Conservation (phyloP, 2,329 filamentous ascomycete genomes). For the Dothideomycetes sp. region DNA sequence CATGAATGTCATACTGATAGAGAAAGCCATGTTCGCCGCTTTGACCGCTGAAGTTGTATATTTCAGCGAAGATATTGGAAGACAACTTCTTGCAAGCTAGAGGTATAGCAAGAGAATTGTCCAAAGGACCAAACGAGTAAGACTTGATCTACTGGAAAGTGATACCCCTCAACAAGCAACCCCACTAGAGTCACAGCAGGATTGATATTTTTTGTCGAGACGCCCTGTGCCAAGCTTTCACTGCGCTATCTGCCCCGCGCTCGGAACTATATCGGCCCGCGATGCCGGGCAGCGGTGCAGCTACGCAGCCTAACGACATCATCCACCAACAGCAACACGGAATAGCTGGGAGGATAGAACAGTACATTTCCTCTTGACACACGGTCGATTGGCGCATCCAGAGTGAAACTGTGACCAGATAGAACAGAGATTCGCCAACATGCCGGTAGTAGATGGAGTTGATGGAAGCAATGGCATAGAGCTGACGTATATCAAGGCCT, state of each 20-base stretch:
- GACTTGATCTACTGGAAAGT: background rate
- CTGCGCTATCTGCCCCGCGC: background rate
- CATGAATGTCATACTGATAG: slow-evolving; percentile 7
- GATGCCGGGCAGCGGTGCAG: background rate
- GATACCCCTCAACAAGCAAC: background rate
- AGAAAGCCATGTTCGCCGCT: slow-evolving; percentile 6
- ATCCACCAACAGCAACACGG: background rate
- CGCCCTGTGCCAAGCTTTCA: background rate
- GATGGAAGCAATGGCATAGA: background rate
- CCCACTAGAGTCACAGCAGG: background rate
- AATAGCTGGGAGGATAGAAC: too few species aligned
- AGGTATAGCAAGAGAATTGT: too few species aligned
- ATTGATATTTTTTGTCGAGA: background rate
- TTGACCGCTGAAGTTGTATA: background rate
- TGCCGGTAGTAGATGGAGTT: slow-evolving; percentile 3
- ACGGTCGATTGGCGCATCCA: background rate
- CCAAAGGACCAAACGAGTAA: too few species aligned
- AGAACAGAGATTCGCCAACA: background rate
- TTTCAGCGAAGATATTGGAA: too few species aligned
- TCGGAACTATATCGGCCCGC: background rate
- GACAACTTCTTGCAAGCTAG: too few species aligned
- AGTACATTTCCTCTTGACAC: too few species aligned
- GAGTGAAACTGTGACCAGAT: background rate
- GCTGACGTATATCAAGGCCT: slow-evolving; percentile 51
- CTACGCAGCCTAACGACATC: background rate